A percentile compares a stretch with the other conserved stretches of the same genome.
phyloP scores from a whole-genome alignment of 2,329 filamentous ascomycete species.

The Madurella fahalii region DNA sequence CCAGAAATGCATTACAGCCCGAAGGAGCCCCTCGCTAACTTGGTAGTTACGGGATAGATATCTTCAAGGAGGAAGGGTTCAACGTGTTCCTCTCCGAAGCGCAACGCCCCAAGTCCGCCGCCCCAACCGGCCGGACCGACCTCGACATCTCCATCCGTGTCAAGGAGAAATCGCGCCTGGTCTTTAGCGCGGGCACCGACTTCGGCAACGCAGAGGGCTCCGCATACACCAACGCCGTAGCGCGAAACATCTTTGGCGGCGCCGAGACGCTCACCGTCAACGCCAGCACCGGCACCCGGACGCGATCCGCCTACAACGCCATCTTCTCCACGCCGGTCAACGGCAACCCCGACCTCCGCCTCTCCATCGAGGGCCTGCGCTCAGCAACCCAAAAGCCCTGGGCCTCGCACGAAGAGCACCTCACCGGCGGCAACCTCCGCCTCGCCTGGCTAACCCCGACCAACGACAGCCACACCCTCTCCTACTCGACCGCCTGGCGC shows the following conservation, averaged over 20 bases:
- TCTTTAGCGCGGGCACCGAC: conserved; percentile 92
- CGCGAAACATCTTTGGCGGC: conserved; percentile 91
- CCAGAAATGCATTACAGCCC: neutral
- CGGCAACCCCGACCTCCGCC: conserved; percentile 75
- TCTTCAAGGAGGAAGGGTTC: conserved; percentile 80
- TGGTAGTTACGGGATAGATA: conserved; percentile 51
- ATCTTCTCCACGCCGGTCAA: conserved; percentile 77
- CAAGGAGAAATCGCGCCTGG: conserved; percentile 74
- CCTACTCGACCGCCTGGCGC: conserved; percentile 80
- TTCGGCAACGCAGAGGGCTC: conserved; percentile 91
- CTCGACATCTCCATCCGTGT: conserved; percentile 76
- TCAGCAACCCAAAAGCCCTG: conserved; percentile 86
- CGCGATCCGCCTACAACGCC: conserved; percentile 85
- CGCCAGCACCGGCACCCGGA: conserved; percentile 83
- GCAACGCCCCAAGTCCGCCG: conserved; percentile 59
- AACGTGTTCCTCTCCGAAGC: conserved; percentile 78
- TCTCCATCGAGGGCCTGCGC: conserved; percentile 74
- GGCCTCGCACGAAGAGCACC: conserved; percentile 88
- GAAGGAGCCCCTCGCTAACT: neutral
- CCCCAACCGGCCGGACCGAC: conserved; percentile 69
- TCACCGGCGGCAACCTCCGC: conserved; percentile 73
- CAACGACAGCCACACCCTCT: conserved; percentile 70
- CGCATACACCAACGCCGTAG: conserved; percentile 80
- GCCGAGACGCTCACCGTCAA: conserved; percentile 86
- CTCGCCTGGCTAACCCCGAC: conserved; percentile 66